phyloP scores from a whole-genome alignment of 306 rosid species.

The Vicia sativa region DNA sequence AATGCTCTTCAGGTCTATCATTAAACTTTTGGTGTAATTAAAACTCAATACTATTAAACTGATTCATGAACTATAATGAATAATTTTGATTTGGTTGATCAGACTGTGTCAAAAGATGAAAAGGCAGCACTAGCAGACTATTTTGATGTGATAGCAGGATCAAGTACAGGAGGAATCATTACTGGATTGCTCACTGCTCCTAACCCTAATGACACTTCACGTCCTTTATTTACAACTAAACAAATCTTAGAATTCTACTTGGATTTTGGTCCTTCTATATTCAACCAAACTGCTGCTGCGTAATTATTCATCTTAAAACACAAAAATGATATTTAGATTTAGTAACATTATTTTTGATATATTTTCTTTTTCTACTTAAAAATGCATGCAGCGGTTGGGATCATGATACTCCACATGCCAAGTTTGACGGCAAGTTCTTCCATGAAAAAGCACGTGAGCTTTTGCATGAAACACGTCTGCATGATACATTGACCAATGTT shows the following conservation, averaged over 20 bases:
- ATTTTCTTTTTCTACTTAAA: too few relatives aligned
- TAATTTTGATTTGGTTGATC: background rate
- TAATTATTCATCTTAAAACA: too few relatives aligned
- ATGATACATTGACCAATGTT: slow-evolving; percentile 32
- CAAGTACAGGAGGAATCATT: slow-evolving; percentile 10
- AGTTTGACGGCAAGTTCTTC: slow-evolving; percentile 31
- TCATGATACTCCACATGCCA: background rate
- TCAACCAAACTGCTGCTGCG: too few relatives aligned
- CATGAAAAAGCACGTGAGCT: background rate
- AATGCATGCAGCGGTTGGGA: too few relatives aligned
- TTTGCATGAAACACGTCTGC: slow-evolving; percentile 22
- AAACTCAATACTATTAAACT: background rate
- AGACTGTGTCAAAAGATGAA: slow-evolving; percentile 11
- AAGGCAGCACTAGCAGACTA: slow-evolving; percentile 27
- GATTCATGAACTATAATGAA: too few relatives aligned
- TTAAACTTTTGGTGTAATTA: background rate
- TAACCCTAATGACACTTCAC: background rate
- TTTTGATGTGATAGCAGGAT: slow-evolving; percentile 47
- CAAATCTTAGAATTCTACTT: background rate
- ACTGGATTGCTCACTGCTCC: slow-evolving; percentile 34
- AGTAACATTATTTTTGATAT: too few relatives aligned
- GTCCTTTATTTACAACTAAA: slow-evolving; percentile 9
- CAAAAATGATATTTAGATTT: too few relatives aligned
- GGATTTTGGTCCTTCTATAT: too few relatives aligned
- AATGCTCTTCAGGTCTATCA: slow-evolving; percentile 35